Evolutionary conservation across 129 eudicot species (phyloP).

Genomic region (Solidago caesia): DNA sequence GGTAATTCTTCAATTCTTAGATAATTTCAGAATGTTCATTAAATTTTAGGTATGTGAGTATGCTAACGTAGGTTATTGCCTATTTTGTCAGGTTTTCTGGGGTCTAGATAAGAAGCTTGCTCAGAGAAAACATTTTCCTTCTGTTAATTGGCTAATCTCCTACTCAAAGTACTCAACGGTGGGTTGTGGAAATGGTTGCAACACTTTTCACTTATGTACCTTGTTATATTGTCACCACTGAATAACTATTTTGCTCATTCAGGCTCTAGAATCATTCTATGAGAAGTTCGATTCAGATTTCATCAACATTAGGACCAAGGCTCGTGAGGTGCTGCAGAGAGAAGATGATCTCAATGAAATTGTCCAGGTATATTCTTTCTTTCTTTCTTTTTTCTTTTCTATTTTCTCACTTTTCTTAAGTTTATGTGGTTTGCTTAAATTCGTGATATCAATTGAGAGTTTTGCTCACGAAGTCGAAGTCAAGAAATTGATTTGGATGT

Average conservation of each 20-base stretch:
- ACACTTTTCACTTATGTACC: background rate
- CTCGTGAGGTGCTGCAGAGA: constrained; percentile 99
- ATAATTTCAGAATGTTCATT: background rate
- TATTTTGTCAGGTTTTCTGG: constrained; percentile 84
- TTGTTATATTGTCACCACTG: constrained; percentile 7
- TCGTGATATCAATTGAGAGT: background rate
- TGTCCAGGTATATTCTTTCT: constrained; percentile 70
- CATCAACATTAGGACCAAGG: constrained; percentile 93
- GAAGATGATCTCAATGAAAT: constrained; percentile 99
- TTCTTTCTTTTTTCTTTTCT: background rate
- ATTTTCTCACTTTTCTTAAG: background rate
- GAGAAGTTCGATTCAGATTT: constrained; percentile 98
- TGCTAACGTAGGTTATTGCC: no score
- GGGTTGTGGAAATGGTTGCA: constrained; percentile 22
- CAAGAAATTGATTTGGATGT: background rate
- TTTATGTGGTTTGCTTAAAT: background rate
- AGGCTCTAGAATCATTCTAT: constrained; percentile 94
- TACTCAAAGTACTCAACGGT: constrained; percentile 96
- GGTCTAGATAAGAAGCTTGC: constrained; percentile 99
- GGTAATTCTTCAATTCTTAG: constrained; percentile 37
- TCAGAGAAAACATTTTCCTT: constrained; percentile 98
- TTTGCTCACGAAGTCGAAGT: background rate
- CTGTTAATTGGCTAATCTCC: constrained; percentile 99
- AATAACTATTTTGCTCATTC: constrained; percentile 21
- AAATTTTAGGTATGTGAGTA: background rate